These are phyloP conservation scores for Arthromyces matolae DNA, from an alignment of 768 basidiomycete genomes.

Conservation along the genomic window DNA sequence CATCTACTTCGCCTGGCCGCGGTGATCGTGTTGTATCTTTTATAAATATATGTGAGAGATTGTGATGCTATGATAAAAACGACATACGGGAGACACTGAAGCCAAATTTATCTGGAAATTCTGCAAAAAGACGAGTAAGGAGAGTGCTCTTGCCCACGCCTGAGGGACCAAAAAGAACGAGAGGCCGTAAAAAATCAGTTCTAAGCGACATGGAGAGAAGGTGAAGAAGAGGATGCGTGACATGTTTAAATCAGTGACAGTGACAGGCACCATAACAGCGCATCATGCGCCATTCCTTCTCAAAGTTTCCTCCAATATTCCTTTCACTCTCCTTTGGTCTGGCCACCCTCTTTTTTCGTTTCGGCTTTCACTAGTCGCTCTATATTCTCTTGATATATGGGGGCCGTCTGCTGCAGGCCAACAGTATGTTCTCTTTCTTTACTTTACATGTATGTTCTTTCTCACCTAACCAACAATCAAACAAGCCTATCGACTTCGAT, in stretches of 20 bases:
- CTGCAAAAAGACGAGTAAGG: slow-evolving; percentile 72
- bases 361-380: slow-evolving; percentile 2
- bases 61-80: slow-evolving; percentile 8
- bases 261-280: slow-evolving; percentile 1
- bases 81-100: slow-evolving; percentile 87
- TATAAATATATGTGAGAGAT: slow-evolving; percentile 27
- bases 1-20: slow-evolving; percentile 76
- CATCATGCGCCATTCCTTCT: neutral
- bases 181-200: slow-evolving; percentile 58
- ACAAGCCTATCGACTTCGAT: slow-evolving; percentile 95
- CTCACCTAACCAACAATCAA: slow-evolving; percentile 29
- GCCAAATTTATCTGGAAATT: slow-evolving; percentile 81
- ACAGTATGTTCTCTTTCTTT: slow-evolving; percentile 44
- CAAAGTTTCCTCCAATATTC: neutral
- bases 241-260: slow-evolving; percentile 8
- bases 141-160: slow-evolving; percentile 95
- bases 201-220: slow-evolving; percentile 16
- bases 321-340: slow-evolving; percentile 9
- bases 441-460: neutral
- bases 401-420: slow-evolving; percentile 81
- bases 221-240: neutral
- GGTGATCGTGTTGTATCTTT: slow-evolving; percentile 91
- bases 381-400: slow-evolving; percentile 47
- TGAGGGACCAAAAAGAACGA: slow-evolving; percentile 87
- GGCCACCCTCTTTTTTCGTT: slow-evolving; percentile 5